Percentiles rank a stretch among this genome's conserved stretches.
Evolutionary conservation across 2,329 filamentous ascomycete genomes (phyloP).

Genomic region (Ceratocystis lukuohia): DNA sequence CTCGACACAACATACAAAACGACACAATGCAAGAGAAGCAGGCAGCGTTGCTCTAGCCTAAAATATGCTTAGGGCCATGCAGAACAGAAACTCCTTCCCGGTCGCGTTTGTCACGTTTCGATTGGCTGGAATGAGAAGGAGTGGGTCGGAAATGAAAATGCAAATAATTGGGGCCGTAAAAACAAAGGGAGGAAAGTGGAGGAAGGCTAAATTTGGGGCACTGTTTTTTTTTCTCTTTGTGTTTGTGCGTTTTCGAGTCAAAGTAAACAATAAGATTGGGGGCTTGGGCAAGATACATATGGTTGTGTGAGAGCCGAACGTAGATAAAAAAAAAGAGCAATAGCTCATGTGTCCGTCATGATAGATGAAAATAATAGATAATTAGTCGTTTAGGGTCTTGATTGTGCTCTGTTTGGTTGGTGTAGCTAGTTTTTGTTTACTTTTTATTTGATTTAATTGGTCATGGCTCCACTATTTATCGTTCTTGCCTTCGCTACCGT

Average conservation of each 20-base stretch:
- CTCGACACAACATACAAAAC: too few species aligned
- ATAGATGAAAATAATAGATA: too few species aligned
- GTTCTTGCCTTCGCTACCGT: slow-evolving; percentile 13
- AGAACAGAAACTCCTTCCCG: not conserved
- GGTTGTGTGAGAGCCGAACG: too few species aligned
- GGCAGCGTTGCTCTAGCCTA: too few species aligned
- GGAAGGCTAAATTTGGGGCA: not conserved
- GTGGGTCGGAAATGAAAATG: not conserved
- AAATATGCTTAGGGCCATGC: not conserved
- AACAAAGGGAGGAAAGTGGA: slow-evolving; percentile 7
- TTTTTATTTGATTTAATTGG: not conserved
- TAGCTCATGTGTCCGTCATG: too few species aligned
- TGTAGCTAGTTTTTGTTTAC: not conserved
- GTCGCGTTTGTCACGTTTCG: not conserved
- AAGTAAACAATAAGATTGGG: not conserved
- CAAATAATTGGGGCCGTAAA: not conserved
- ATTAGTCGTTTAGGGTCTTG: too few species aligned
- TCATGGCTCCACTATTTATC: not conserved
- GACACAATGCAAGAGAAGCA: too few species aligned
- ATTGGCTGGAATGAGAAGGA: not conserved
- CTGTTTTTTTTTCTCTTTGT: not conserved
- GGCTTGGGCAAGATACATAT: not conserved
- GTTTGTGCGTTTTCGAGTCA: slow-evolving; percentile 4
- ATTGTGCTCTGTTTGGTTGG: not conserved
- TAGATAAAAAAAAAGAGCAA: too few species aligned